These are phyloP conservation scores for Curvularia eragrostidis DNA, from an alignment of 2,329 filamentous ascomycete genomes.

Conservation along the genomic window DNA sequence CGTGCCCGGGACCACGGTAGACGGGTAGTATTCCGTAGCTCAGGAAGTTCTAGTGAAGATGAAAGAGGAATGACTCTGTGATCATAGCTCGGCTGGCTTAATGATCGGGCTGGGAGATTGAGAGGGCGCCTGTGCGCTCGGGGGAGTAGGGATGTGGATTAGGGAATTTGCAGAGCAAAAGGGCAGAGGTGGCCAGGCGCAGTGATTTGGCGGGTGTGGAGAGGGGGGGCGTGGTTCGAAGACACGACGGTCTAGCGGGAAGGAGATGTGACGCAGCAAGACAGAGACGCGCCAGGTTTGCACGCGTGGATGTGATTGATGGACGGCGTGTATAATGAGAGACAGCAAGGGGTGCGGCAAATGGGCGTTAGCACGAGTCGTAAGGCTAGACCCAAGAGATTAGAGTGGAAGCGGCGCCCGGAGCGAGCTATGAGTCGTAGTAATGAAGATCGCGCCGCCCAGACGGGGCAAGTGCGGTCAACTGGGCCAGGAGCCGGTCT, in stretches of 20 bases:
- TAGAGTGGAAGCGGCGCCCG: conserved; percentile 47
- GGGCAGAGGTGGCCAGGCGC: conserved; percentile 33
- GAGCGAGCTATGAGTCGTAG: conserved; percentile 43
- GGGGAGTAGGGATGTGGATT: conserved; percentile 47
- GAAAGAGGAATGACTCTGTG: conserved; percentile 49
- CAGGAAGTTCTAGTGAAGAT: conserved; percentile 50
- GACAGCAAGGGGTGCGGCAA: conserved; percentile 34
- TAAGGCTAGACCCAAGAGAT: conserved; percentile 44
- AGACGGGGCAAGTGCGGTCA: conserved; percentile 39
- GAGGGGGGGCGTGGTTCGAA: conserved; percentile 10
- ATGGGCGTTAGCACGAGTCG: conserved; percentile 49
- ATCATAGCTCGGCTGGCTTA: conserved; percentile 49
- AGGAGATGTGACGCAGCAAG: conserved; percentile 32
- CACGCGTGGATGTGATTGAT: conserved; percentile 37
- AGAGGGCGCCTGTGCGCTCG: conserved; percentile 44
- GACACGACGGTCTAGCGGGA: conserved; percentile 35
- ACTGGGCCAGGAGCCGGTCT: conserved; percentile 43
- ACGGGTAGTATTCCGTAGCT: conserved; percentile 50
- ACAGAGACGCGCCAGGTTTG: conserved; percentile 26
- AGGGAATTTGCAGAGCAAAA: conserved; percentile 23
- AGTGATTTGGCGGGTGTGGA: conserved; percentile 20
- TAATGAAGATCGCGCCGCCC: conserved; percentile 43
- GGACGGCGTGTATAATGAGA: conserved; percentile 36
- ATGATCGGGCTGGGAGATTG: conserved; percentile 47
- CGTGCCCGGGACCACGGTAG: conserved; percentile 52